Conservation (phyloP, 352 stramenopile species). For the Salisapilia sapeloensis region DNA sequence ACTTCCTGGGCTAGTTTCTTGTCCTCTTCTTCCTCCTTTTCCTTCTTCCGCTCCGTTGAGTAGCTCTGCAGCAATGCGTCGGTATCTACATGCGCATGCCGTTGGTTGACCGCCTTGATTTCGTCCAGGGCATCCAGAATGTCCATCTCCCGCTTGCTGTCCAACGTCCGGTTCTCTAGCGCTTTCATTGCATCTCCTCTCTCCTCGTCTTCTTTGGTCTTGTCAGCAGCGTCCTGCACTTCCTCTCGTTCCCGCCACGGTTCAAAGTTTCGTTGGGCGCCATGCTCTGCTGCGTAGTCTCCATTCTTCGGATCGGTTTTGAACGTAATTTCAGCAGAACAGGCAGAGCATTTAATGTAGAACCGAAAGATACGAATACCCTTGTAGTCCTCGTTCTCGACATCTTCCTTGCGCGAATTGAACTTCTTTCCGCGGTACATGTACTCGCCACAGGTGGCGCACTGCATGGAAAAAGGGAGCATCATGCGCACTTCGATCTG, state of each 20-base stretch:
- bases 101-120: constrained; percentile 95
- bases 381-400: constrained; percentile 92
- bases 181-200: constrained; percentile 94
- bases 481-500: constrained; percentile 98
- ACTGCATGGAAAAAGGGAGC: constrained; percentile 97
- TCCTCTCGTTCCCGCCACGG: constrained; percentile 85
- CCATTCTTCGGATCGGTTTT: constrained; percentile 97
- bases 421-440: constrained; percentile 99
- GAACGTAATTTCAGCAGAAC: constrained; percentile 91
- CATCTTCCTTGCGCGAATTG: constrained; percentile 96
- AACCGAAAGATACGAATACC: constrained; percentile 94
- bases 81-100: constrained; percentile 84
- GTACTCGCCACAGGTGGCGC: constrained; percentile 93
- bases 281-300: constrained; percentile 95
- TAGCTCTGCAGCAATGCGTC: constrained; percentile 54
- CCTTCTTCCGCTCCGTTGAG: constrained; percentile 7
- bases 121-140: constrained; percentile 97
- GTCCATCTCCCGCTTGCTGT: constrained; percentile 98
- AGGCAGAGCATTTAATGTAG: constrained; percentile 96
- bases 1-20: constrained; percentile 26
- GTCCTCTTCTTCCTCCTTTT: constrained; percentile 20
- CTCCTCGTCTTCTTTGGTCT: constrained; percentile 83
- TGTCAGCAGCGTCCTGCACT: constrained; percentile 44
- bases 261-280: constrained; percentile 95
- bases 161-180: constrained; percentile 96